These are phyloP conservation scores for Verticillium dahliae DNA, from an alignment of 2,329 filamentous ascomycete species.

Conservation along the genomic window DNA sequence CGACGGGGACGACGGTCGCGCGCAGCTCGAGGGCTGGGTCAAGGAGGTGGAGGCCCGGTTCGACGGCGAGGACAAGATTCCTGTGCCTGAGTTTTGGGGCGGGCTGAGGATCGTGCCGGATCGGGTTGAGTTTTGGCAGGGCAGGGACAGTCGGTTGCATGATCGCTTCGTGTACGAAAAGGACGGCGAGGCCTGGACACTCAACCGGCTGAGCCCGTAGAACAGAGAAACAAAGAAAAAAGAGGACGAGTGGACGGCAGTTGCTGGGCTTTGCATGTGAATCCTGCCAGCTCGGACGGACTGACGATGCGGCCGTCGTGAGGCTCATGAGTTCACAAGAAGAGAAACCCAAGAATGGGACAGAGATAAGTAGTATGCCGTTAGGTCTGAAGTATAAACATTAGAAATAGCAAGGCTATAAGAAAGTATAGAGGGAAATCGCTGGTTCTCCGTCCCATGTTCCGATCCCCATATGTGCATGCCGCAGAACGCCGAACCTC, in stretches of 20 bases:
- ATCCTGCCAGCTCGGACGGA: no score
- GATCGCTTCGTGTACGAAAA: constrained; percentile 85
- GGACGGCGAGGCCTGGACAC: constrained; percentile 53
- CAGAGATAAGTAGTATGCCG: neutral
- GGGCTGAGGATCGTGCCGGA: constrained; percentile 81
- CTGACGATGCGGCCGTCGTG: no score
- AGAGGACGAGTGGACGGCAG: no score
- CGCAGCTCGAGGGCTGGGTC: constrained; percentile 71
- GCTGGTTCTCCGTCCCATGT: neutral
- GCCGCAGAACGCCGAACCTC: neutral
- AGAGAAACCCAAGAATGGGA: no score
- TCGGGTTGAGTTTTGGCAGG: constrained; percentile 94
- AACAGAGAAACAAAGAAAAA: no score
- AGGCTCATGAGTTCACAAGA: neutral
- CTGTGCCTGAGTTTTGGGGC: constrained; percentile 91
- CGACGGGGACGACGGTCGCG: constrained; percentile 56
- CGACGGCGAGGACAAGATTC: constrained; percentile 69
- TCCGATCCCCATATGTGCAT: neutral
- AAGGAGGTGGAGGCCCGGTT: constrained; percentile 71
- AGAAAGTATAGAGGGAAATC: neutral
- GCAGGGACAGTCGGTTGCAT: constrained; percentile 80
- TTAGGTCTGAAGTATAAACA: neutral
- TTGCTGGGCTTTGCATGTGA: no score
- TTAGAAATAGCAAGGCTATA: neutral
- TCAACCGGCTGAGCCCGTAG: constrained; percentile 70